These are phyloP conservation scores for Monosporascus sp. DNA, from an alignment of 2,329 filamentous ascomycete genomes.

Conservation along the genomic window DNA sequence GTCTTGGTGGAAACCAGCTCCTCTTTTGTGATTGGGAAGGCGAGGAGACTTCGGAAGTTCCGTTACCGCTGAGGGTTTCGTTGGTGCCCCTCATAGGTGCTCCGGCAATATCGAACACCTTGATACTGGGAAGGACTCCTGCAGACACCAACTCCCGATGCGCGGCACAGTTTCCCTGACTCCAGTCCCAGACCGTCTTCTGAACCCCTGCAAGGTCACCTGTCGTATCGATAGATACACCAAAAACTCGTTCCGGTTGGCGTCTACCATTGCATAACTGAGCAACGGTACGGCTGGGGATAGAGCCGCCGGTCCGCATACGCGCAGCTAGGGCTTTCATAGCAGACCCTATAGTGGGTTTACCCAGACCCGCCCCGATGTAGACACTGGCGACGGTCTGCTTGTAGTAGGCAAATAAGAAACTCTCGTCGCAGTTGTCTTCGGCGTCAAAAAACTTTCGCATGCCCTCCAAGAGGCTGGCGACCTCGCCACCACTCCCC, in stretches of 20 bases:
- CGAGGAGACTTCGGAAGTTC: background rate
- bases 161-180: slow-evolving; percentile 2
- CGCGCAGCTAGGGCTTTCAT: background rate
- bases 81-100: background rate
- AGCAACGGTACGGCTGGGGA: slow-evolving; percentile 4
- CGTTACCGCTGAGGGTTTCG: background rate
- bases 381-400: slow-evolving; percentile 9
- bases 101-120: slow-evolving; percentile 3
- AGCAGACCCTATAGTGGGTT: slow-evolving; percentile 1
- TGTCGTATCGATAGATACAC: slow-evolving; percentile 2
- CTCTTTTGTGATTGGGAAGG: too few relatives aligned
- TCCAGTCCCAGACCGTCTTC: slow-evolving; percentile 1
- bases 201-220: slow-evolving; percentile 2
- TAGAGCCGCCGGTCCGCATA: background rate
- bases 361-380: slow-evolving; percentile 7
- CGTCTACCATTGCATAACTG: slow-evolving; percentile 1
- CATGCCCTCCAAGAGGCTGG: slow-evolving; percentile 2
- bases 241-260: slow-evolving; percentile 4
- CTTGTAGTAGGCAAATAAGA: slow-evolving; percentile 12
- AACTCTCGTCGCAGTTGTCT: slow-evolving; percentile 16
- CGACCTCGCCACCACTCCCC: background rate
- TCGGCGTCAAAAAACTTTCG: slow-evolving; percentile 5
- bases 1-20: too few relatives aligned
- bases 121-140: background rate
- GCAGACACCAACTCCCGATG: background rate